A percentile compares a stretch with the other conserved stretches of the same genome.
These are phyloP conservation scores for Debaryomyces robertsiae DNA, from an alignment of 1,139 yeast species.

Conservation along the genomic window DNA sequence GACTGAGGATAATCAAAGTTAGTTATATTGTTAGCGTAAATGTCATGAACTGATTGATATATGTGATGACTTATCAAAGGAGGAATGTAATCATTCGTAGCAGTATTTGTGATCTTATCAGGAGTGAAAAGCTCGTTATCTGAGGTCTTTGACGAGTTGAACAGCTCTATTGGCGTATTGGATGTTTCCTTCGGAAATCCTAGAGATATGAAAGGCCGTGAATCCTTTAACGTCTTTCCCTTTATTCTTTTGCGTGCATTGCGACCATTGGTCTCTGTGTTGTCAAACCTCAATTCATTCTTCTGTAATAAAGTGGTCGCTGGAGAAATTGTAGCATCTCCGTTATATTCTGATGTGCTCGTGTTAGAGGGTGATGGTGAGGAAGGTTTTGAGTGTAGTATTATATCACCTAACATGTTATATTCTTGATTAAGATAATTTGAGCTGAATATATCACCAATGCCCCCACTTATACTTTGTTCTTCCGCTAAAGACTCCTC, in stretches of 20 bases:
- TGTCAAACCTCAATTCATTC: neutral
- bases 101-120: conserved; percentile 7
- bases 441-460: conserved; percentile 32
- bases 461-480: conserved; percentile 7
- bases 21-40: conserved; percentile 55
- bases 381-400: conserved; percentile 52
- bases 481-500: conserved; percentile 17
- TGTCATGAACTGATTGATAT: conserved; percentile 65
- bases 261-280: conserved; percentile 9
- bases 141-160: neutral
- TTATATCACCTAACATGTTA: conserved; percentile 57
- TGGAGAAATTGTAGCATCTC: conserved; percentile 19
- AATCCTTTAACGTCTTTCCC: conserved; percentile 28
- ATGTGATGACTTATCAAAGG: conserved; percentile 62
- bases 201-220: conserved; percentile 47
- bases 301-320: conserved; percentile 13
- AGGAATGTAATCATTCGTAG: conserved; percentile 41
- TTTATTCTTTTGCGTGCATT: conserved; percentile 13
- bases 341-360: conserved; percentile 28
- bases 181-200: conserved; percentile 29
- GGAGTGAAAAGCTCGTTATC: conserved; percentile 3
- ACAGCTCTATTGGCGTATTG: conserved; percentile 4
- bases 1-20: conserved; percentile 71
- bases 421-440: conserved; percentile 58
- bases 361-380: conserved; percentile 48